Base-by-base conservation (phyloP, 2,329 filamentous ascomycete genomes). In the Albifimbria verrucaria region DNA sequence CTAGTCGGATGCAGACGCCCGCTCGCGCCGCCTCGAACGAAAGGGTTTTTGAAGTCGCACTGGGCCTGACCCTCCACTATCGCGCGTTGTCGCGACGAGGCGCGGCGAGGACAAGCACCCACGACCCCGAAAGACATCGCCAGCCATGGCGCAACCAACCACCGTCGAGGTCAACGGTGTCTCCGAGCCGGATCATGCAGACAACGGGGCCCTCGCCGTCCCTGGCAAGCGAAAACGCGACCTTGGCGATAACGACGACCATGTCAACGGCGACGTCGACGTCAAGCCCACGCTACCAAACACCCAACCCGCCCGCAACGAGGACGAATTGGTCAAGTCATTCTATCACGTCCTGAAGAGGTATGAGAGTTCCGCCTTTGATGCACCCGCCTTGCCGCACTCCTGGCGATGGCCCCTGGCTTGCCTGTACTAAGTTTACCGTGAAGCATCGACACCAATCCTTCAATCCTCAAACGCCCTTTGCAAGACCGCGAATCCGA, bases 181-280 rank as follows among this genome's bases (percentile, higher is more conserved):
- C 51, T 62, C 69, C 51, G 72, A 68, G 56, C 70, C 72, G 22
- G 61, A 61, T 48, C 65, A 63, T 46, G 60, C 55, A 39, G 59
- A 68, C 36, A 59, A 65, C 54, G 62, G 61, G 44, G 67, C 66
- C 50, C 61, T 68, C 49, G 63, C 65, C 50, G 61, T 73, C 28
- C 67, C 75, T 23, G 71, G 72, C 53, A 86, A 86, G 72, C 75
- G 82, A 67, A 86, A 86, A 72, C 82, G 82, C 75, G 80, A 83
- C 62, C 68, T 70, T 48, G 72, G 65, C 54, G 73, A 77, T 59
- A 74, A 74, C 6, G 61, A 57, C 52, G 64, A 68, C 21, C 64
- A 63, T 23, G 65, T 63, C 18, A 59, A 59, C 54, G 68, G 67
- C n/a, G 56, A 57, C n/a, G 57, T 53, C 15, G 60, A 67, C 18